These are phyloP conservation scores for Globisporangium cystogenes DNA, from an alignment of 352 stramenopile genomes.

Conservation along the genomic window DNA sequence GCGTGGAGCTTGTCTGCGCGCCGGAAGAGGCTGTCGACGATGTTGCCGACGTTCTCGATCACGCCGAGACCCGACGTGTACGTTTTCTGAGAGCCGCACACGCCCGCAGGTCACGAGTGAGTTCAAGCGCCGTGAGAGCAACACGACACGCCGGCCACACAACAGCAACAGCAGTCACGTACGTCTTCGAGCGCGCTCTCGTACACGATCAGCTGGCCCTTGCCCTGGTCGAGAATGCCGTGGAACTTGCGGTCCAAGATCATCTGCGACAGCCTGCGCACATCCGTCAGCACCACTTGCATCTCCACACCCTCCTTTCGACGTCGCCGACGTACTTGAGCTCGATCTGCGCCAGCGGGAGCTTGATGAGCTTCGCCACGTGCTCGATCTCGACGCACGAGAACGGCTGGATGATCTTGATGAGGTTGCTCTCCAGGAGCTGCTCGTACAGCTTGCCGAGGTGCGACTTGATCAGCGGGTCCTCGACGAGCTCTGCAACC, in stretches of 20 bases:
- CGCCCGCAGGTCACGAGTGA: constrained; percentile 4
- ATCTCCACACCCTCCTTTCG: too few relatives aligned
- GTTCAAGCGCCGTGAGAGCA: background rate
- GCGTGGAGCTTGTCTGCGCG: constrained; percentile 79
- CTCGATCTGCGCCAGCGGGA: constrained; percentile 85
- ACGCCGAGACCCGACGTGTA: constrained; percentile 93
- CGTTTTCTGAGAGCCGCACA: constrained; percentile 66
- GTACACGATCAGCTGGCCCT: constrained; percentile 99
- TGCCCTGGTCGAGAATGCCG: constrained; percentile 98
- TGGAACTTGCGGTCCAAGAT: constrained; percentile 99
- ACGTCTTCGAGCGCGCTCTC: constrained; percentile 91
- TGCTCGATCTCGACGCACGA: constrained; percentile 96
- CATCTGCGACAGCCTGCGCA: constrained; percentile 97
- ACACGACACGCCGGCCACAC: background rate
- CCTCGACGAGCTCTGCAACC: constrained; percentile 66
- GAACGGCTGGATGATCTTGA: constrained; percentile 99
- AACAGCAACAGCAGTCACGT: constrained; percentile 22
- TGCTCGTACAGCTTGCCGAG: constrained; percentile 96
- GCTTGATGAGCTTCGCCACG: constrained; percentile 96
- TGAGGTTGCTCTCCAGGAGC: constrained; percentile 98
- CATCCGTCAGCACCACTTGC: too few relatives aligned
- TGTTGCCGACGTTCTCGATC: constrained; percentile 95
- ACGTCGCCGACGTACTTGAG: constrained; percentile 59
- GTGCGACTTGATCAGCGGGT: constrained; percentile 91
- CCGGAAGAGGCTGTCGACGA: constrained; percentile 95